These are phyloP conservation scores for Rutstroemia sp. DNA, from an alignment of 2,329 filamentous ascomycete genomes.

Conservation along the genomic window DNA sequence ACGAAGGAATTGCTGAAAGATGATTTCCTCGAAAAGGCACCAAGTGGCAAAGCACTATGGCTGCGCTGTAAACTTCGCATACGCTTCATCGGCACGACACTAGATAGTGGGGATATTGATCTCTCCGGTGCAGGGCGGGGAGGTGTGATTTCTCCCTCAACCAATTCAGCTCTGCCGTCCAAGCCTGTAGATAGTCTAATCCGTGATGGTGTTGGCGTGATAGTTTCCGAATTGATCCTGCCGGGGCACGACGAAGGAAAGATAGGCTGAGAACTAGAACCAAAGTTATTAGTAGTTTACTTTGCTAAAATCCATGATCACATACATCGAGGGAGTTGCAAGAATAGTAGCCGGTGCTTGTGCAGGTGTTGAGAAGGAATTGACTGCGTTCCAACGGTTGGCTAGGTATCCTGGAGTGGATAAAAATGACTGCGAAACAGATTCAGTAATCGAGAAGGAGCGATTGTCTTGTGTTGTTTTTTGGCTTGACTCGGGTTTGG, in stretches of 20 bases:
- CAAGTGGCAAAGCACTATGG: slow-evolving; percentile 56
- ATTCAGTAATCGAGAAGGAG: slow-evolving; percentile 15
- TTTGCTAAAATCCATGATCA: not conserved
- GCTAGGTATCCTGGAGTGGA: slow-evolving; percentile 32
- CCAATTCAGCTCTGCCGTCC: slow-evolving; percentile 84
- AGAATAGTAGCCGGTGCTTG: slow-evolving; percentile 28
- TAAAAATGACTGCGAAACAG: slow-evolving; percentile 23
- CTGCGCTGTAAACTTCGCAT: slow-evolving; percentile 57
- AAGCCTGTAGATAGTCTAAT: slow-evolving; percentile 77
- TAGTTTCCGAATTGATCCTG: slow-evolving; percentile 17
- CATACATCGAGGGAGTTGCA: slow-evolving; percentile 39
- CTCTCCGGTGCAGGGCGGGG: slow-evolving; percentile 47
- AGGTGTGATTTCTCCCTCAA: slow-evolving; percentile 60
- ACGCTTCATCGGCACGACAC: slow-evolving; percentile 29
- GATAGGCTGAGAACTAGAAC: slow-evolving; percentile 16
- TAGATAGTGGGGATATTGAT: slow-evolving; percentile 39
- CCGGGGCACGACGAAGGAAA: slow-evolving; percentile 27
- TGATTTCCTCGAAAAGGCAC: slow-evolving; percentile 51
- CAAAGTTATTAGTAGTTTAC: slow-evolving; percentile 3
- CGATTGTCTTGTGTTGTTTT: slow-evolving; percentile 9
- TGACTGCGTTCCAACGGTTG: slow-evolving; percentile 47
- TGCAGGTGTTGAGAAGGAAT: slow-evolving; percentile 44
- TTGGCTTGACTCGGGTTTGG: not conserved
- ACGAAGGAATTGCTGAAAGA: slow-evolving; percentile 28
- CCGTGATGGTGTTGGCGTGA: slow-evolving; percentile 20